Percentiles rank a stretch among this genome's conserved stretches.
phyloP scores from a whole-genome alignment of 805 yeast species.

The Metschnikowia shivogae region DNA sequence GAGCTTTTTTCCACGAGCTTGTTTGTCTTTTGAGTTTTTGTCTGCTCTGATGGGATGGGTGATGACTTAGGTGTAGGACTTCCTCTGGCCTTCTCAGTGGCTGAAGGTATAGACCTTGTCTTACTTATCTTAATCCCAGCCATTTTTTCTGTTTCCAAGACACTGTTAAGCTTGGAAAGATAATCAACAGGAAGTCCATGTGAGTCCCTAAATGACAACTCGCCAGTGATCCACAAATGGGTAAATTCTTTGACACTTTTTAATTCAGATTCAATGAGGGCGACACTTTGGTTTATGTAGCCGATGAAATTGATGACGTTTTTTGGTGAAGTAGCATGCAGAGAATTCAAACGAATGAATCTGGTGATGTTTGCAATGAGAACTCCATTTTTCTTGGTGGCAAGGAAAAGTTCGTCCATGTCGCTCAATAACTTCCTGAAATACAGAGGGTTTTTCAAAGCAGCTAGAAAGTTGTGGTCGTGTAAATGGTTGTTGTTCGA shows the following conservation, averaged over 20 bases:
- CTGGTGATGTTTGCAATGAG: slow-evolving; percentile 46
- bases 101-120: slow-evolving; percentile 2
- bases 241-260: slow-evolving; percentile 35
- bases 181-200: slow-evolving; percentile 26
- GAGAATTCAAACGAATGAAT: slow-evolving; percentile 40
- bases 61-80: neutral
- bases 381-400: slow-evolving; percentile 46
- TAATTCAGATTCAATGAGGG: slow-evolving; percentile 26
- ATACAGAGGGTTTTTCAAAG: slow-evolving; percentile 21
- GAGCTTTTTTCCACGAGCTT: neutral
- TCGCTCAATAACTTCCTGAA: slow-evolving; percentile 17
- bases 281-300: slow-evolving; percentile 38
- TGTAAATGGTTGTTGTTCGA: slow-evolving; percentile 42
- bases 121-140: slow-evolving; percentile 6
- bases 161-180: slow-evolving; percentile 19
- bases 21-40: neutral
- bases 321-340: slow-evolving; percentile 31
- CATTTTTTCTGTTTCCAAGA: slow-evolving; percentile 7
- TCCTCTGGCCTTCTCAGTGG: slow-evolving; percentile 3
- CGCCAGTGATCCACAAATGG: slow-evolving; percentile 40
- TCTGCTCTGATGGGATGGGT: neutral
- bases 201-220: slow-evolving; percentile 37
- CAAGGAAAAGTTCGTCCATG: slow-evolving; percentile 38
- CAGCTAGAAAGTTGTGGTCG: slow-evolving; percentile 37
- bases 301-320: slow-evolving; percentile 37